Evolutionary conservation across 2,329 filamentous ascomycete genomes (phyloP).

Genomic region (Penicillium oxalicum): DNA sequence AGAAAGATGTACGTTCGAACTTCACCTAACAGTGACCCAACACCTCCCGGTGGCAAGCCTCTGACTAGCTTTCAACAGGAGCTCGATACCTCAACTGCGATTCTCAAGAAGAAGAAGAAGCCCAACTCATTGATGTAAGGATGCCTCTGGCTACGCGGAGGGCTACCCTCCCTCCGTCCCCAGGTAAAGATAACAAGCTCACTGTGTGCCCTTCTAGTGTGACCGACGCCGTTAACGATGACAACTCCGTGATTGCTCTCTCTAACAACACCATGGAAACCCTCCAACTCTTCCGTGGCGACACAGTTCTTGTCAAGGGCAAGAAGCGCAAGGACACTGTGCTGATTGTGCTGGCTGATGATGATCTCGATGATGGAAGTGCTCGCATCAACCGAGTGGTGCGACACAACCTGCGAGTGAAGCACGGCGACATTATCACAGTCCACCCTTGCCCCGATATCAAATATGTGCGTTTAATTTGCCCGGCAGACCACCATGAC

Average conservation of each 20-base stretch:
- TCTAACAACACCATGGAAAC: slow-evolving; percentile 99
- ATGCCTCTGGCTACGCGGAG: neutral
- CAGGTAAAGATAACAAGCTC: slow-evolving; percentile 14
- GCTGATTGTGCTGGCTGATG: slow-evolving; percentile 92
- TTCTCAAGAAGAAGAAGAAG: slow-evolving; percentile 99
- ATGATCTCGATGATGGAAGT: slow-evolving; percentile 95
- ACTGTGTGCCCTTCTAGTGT: slow-evolving; percentile 55
- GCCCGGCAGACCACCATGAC: neutral
- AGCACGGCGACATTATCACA: slow-evolving; percentile 96
- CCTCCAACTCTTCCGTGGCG: slow-evolving; percentile 95
- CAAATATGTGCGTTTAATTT: slow-evolving; percentile 82
- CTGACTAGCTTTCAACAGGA: slow-evolving; percentile 49
- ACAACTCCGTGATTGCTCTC: slow-evolving; percentile 98
- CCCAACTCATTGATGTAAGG: slow-evolving; percentile 94
- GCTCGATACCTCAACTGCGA: slow-evolving; percentile 89
- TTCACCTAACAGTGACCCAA: slow-evolving; percentile 10
- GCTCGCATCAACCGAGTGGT: slow-evolving; percentile 98
- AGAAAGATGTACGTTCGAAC: slow-evolving; percentile 60
- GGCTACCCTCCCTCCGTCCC: neutral
- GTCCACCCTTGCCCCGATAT: slow-evolving; percentile 98
- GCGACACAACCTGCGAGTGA: slow-evolving; percentile 94
- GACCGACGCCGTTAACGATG: slow-evolving; percentile 97
- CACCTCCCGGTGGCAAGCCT: slow-evolving; percentile 25
- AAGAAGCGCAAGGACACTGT: slow-evolving; percentile 99
- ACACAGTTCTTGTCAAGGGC: slow-evolving; percentile 95